A percentile compares a stretch with the other conserved stretches of the same genome.
phyloP scores from a whole-genome alignment of 306 rosid genomes.

The Acmispon strigosus region DNA sequence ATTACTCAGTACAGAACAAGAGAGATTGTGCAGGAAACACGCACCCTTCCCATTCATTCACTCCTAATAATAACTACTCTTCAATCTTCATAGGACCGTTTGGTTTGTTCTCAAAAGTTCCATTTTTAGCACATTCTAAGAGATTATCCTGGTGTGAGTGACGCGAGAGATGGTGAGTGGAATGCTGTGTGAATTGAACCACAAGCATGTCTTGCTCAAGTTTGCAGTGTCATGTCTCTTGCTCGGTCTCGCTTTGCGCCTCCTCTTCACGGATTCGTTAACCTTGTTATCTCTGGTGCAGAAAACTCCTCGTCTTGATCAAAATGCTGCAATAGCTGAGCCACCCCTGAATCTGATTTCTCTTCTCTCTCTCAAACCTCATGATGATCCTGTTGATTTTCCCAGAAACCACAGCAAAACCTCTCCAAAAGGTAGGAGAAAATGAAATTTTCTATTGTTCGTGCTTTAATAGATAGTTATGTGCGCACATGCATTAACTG shows the following conservation, averaged over 20 bases:
- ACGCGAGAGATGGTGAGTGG: conserved; percentile 12
- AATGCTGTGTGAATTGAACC: conserved; percentile 9
- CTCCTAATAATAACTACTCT: neutral
- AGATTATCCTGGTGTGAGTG: neutral
- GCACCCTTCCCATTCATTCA: neutral
- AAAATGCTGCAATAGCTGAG: neutral
- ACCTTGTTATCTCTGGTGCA: neutral
- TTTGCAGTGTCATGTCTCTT: conserved; percentile 27
- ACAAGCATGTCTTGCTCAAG: conserved; percentile 11
- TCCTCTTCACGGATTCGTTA: conserved; percentile 24
- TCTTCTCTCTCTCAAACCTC: neutral
- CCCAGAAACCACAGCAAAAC: conserved; percentile 12
- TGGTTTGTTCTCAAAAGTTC: neutral
- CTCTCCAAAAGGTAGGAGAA: neutral
- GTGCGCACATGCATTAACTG: no score
- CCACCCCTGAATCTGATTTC: neutral
- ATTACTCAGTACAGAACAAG: neutral
- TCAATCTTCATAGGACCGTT: no score
- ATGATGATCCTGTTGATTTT: conserved; percentile 4
- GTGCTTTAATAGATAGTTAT: no score
- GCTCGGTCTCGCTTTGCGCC: conserved; percentile 16
- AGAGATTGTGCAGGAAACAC: neutral
- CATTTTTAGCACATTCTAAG: neutral
- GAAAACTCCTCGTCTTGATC: neutral
- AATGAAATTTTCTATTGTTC: neutral